phyloP scores from a whole-genome alignment of 495 filamentous ascomycete species.

The Hypoxylon rickii region DNA sequence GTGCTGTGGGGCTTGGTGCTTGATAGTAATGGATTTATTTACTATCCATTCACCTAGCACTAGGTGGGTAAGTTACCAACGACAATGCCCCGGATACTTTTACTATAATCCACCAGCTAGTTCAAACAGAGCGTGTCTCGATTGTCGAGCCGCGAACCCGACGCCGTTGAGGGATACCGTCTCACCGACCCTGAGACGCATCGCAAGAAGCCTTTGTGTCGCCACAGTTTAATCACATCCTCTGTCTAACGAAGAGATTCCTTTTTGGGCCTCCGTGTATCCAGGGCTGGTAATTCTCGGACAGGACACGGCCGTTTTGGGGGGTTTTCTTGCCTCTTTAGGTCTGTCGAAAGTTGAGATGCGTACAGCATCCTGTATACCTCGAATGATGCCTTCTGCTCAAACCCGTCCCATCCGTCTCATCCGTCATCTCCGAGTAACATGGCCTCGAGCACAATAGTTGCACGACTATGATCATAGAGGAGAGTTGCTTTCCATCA shows the following conservation, averaged over 20 bases:
- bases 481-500: no score
- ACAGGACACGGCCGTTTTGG: conserved; percentile 31
- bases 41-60: no score
- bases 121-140: conserved; percentile 25
- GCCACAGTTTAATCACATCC: conserved; percentile 34
- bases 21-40: no score
- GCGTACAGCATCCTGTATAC: conserved; percentile 27
- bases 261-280: conserved; percentile 29
- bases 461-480: conserved; percentile 24
- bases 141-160: conserved; percentile 21
- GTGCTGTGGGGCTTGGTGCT: no score
- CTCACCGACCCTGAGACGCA: conserved; percentile 34
- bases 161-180: conserved; percentile 17
- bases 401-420: conserved; percentile 31
- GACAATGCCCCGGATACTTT: no score
- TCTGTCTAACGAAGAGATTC: conserved; percentile 28
- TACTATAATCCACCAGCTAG: conserved; percentile 4
- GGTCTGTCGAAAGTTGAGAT: conserved; percentile 29
- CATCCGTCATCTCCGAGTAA: conserved; percentile 35
- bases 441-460: conserved; percentile 25
- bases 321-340: conserved; percentile 20
- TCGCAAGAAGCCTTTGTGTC: conserved; percentile 30
- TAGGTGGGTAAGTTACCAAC: no score
- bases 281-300: conserved; percentile 33
- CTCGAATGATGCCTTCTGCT: conserved; percentile 21